Evolutionary conservation across 2,329 filamentous ascomycete species (phyloP).

Genomic region (Clonostachys sp.): DNA sequence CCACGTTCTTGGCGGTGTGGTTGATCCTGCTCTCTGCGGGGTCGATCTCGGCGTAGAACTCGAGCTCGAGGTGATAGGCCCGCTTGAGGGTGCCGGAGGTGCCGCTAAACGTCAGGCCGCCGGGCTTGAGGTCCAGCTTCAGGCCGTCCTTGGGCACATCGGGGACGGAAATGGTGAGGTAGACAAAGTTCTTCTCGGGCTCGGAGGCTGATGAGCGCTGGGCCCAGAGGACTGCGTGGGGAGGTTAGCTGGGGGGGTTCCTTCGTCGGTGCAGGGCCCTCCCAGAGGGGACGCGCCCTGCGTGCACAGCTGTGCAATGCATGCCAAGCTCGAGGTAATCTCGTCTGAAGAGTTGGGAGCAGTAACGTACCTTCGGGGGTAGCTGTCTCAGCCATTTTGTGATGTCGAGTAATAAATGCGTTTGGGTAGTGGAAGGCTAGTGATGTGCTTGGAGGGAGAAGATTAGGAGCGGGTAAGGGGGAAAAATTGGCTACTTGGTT

Average conservation of each 20-base stretch:
- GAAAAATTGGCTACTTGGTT: not conserved
- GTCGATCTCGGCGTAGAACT: conserved; percentile 91
- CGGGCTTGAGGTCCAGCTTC: conserved; percentile 79
- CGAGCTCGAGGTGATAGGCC: conserved; percentile 80
- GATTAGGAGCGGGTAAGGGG: too few relatives aligned
- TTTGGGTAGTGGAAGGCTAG: too few relatives aligned
- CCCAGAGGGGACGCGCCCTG: too few relatives aligned
- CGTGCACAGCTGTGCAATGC: too few relatives aligned
- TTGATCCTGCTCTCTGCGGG: conserved; percentile 76
- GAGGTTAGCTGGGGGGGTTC: not conserved
- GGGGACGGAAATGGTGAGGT: conserved; percentile 83
- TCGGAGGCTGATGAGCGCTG: conserved; percentile 86
- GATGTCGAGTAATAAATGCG: too few relatives aligned
- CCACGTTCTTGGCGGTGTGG: conserved; percentile 83
- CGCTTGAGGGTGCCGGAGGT: conserved; percentile 79
- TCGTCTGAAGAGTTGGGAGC: not conserved
- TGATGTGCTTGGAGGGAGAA: too few relatives aligned
- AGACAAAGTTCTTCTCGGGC: conserved; percentile 86
- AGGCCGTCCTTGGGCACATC: conserved; percentile 74
- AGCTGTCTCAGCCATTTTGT: conserved; percentile 17
- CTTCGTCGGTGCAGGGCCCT: not conserved
- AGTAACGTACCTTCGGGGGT: conserved; percentile 30
- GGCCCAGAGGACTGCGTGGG: conserved; percentile 80
- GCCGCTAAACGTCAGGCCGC: conserved; percentile 75
- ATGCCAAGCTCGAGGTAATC: too few relatives aligned